Percentiles rank a stretch among this genome's conserved stretches.
Conservation (phyloP, 176 grass and related monocot species). For the Dactylis glomerata region DNA sequence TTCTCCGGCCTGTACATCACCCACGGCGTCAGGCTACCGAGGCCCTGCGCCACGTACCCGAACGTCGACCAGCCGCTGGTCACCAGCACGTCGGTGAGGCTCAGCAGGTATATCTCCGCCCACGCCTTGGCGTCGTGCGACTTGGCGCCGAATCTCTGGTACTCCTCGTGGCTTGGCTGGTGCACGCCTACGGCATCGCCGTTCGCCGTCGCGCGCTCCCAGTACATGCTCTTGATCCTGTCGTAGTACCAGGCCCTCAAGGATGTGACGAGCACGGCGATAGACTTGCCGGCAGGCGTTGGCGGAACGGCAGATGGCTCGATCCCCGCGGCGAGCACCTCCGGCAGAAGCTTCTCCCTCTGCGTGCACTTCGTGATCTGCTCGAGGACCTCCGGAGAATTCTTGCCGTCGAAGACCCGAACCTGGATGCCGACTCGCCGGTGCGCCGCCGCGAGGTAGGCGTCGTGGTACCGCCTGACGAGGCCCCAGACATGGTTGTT, state of each 20-base stretch:
- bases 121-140: conserved; percentile 61
- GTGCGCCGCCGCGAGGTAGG: conserved; percentile 37
- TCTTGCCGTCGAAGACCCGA: conserved; percentile 28
- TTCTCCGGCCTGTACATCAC: conserved; percentile 31
- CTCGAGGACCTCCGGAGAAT: conserved; percentile 24
- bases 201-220: conserved; percentile 39
- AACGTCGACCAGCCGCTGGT: conserved; percentile 57
- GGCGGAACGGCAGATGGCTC: not conserved
- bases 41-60: conserved; percentile 67
- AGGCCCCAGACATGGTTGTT: conserved; percentile 72
- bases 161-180: conserved; percentile 69
- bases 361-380: conserved; percentile 35
- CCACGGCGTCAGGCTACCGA: conserved; percentile 51
- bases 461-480: conserved; percentile 47
- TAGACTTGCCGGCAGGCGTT: not conserved
- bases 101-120: conserved; percentile 72
- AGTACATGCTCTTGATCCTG: conserved; percentile 51
- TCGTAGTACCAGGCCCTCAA: conserved; percentile 45
- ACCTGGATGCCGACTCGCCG: conserved; percentile 49
- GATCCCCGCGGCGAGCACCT: not conserved
- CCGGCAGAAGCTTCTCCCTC: conserved; percentile 25
- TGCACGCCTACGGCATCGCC: no score
- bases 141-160: conserved; percentile 16
- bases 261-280: conserved; percentile 38
- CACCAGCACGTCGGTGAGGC: conserved; percentile 50